Conservation (phyloP, 352 stramenopile genomes). For the Phytophthora boehmeriae region DNA sequence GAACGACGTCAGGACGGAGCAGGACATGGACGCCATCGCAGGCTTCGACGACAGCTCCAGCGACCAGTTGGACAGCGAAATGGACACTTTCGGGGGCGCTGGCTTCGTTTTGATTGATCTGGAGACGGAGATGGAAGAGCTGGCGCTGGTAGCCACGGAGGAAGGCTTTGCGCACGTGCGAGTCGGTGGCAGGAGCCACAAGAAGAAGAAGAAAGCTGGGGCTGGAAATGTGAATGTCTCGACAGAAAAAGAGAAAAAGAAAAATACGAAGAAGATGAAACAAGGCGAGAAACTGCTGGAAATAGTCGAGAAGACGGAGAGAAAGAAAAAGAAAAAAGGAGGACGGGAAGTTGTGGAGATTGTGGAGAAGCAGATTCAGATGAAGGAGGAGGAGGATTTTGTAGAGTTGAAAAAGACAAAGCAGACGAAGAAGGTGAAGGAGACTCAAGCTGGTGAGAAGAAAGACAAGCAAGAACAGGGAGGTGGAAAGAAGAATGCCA, state of each 20-base stretch:
- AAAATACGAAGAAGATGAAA: constrained; percentile 29
- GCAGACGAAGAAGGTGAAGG: constrained; percentile 9
- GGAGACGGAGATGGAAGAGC: constrained; percentile 47
- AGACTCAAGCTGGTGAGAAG: not conserved
- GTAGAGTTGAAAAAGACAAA: constrained; percentile 3
- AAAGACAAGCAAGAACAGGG: not conserved
- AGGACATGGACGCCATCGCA: constrained; percentile 36
- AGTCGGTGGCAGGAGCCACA: constrained; percentile 11
- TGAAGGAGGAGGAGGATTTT: not conserved
- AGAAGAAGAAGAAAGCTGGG: constrained; percentile 23
- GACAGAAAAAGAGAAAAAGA: constrained; percentile 17
- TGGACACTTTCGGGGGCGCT: constrained; percentile 31
- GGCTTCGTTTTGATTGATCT: constrained; percentile 52
- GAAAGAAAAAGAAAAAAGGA: constrained; percentile 16
- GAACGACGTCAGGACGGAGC: constrained; percentile 38
- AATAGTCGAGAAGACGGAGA: not conserved
- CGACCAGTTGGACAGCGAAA: constrained; percentile 24
- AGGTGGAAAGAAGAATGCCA: not conserved
- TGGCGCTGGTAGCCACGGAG: constrained; percentile 36
- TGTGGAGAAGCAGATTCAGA: constrained; percentile 16
- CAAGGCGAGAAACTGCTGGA: constrained; percentile 34
- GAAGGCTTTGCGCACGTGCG: constrained; percentile 27
- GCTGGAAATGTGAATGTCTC: constrained; percentile 3
- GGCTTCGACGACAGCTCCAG: constrained; percentile 37
- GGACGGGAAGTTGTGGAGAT: constrained; percentile 14